These are phyloP conservation scores for Coprinopsis strossmayeri DNA, from an alignment of 768 basidiomycete species.

Conservation along the genomic window DNA sequence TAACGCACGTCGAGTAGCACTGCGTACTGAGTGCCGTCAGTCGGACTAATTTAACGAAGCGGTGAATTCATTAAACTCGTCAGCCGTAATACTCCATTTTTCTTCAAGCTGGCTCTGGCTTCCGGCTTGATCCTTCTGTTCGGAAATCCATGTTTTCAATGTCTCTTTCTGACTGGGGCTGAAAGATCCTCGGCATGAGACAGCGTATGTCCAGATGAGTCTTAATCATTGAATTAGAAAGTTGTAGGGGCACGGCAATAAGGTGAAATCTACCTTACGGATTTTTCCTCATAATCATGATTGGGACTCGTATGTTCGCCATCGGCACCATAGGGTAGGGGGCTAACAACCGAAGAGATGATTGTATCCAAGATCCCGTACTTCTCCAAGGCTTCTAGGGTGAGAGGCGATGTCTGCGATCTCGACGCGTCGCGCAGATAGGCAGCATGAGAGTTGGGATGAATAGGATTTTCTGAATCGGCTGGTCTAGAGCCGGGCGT, in stretches of 20 bases:
- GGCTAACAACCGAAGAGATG: conserved; percentile 44
- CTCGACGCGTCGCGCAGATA: conserved; percentile 51
- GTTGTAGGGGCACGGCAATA: not conserved
- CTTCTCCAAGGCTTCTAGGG: conserved; percentile 42
- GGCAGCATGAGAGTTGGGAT: conserved; percentile 27
- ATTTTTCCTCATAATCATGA: conserved; percentile 59
- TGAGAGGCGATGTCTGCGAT: conserved; percentile 40
- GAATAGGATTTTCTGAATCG: conserved; percentile 11
- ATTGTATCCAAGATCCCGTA: conserved; percentile 43
- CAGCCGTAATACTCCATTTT: conserved; percentile 20
- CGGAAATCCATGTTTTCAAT: conserved; percentile 24
- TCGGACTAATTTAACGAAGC: not conserved
- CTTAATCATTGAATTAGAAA: conserved; percentile 20
- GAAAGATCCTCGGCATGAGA: conserved; percentile 30
- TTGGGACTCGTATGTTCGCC: conserved; percentile 57
- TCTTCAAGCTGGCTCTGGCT: conserved; percentile 19
- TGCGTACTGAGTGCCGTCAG: no score
- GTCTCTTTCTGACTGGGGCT: conserved; percentile 20
- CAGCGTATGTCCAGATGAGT: conserved; percentile 45
- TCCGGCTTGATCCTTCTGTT: conserved; percentile 2
- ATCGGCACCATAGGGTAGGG: conserved; percentile 60
- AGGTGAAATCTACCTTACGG: conserved; percentile 36
- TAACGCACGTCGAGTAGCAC: no score
- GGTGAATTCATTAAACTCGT: not conserved
- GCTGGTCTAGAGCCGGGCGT: conserved; percentile 17